Conservation (phyloP, 2,329 filamentous ascomycete species). For the Periconia sp. region DNA sequence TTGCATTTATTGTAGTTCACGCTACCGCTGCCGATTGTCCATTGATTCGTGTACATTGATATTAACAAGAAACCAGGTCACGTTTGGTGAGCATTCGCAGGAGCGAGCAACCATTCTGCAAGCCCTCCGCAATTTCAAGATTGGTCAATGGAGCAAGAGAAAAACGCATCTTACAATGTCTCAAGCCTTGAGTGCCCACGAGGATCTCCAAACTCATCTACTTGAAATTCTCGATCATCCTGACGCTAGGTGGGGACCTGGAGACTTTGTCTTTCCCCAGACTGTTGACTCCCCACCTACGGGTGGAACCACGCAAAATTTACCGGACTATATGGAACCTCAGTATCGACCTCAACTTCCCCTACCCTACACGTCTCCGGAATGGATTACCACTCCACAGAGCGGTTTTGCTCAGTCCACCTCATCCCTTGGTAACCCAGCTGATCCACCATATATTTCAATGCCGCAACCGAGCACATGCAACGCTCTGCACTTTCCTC, state of each 20-base stretch:
- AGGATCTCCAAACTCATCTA: constrained; percentile 25
- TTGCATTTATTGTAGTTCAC: not conserved
- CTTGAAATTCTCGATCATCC: constrained; percentile 24
- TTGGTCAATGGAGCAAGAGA: constrained; percentile 21
- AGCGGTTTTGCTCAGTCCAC: not conserved
- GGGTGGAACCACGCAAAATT: not conserved
- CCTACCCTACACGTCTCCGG: constrained; percentile 16
- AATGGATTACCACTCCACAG: constrained; percentile 11
- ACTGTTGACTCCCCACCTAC: not conserved
- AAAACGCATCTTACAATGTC: constrained; percentile 20
- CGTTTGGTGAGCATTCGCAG: constrained; percentile 25
- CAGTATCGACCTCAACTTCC: constrained; percentile 24
- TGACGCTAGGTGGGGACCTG: constrained; percentile 21
- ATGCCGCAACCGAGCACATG: not conserved
- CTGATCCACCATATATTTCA: not conserved
- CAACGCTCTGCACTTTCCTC: not conserved
- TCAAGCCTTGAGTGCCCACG: constrained; percentile 16
- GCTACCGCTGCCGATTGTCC: no score
- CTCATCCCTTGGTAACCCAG: not conserved
- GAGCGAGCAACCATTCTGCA: constrained; percentile 18
- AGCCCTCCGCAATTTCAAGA: constrained; percentile 19
- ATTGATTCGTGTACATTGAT: not conserved
- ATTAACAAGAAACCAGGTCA: not conserved
- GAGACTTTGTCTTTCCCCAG: constrained; percentile 18
- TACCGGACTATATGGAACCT: constrained; percentile 27